Evolutionary conservation across 1,139 yeast species (phyloP).

Genomic region (Suhomyces choctaworum): DNA sequence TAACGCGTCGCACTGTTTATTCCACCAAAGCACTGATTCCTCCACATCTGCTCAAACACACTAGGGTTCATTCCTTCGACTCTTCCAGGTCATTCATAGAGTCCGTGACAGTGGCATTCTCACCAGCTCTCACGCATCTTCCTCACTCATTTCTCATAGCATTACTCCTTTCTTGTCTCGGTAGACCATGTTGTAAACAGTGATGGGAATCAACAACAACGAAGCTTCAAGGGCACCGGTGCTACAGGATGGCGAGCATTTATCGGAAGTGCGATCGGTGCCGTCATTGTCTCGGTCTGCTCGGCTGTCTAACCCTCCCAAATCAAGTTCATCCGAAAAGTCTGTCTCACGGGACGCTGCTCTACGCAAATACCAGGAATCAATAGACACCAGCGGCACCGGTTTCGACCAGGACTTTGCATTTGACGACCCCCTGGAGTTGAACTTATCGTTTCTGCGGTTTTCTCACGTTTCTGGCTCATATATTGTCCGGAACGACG

Average conservation of each 20-base stretch:
- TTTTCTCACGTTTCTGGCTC: conserved; percentile 36
- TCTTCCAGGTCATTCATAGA: no score
- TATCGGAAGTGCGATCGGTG: not conserved
- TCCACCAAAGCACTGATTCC: conserved; percentile 1
- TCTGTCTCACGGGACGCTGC: conserved; percentile 14
- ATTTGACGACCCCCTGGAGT: conserved; percentile 24
- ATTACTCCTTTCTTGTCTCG: no score
- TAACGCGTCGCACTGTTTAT: conserved; percentile 11
- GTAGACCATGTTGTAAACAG: not conserved
- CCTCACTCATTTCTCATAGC: no score
- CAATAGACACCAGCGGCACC: conserved; percentile 12
- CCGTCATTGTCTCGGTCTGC: not conserved
- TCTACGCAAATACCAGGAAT: conserved; percentile 17
- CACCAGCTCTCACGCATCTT: no score
- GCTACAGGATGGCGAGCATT: no score
- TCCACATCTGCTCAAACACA: no score
- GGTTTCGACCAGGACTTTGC: conserved; percentile 23
- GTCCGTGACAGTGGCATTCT: no score
- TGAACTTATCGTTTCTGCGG: conserved; percentile 38
- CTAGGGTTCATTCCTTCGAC: no score
- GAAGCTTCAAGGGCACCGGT: not conserved
- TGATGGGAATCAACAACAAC: not conserved
- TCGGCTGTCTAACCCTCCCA: not conserved
- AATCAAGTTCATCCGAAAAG: conserved; percentile 12
- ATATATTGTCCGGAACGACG: conserved; percentile 17